Evolutionary conservation across 768 basidiomycete species (phyloP), one percentile per base, ranked within the genome.

Genomic region (Pilatotrama ljubarskyi): DNA sequence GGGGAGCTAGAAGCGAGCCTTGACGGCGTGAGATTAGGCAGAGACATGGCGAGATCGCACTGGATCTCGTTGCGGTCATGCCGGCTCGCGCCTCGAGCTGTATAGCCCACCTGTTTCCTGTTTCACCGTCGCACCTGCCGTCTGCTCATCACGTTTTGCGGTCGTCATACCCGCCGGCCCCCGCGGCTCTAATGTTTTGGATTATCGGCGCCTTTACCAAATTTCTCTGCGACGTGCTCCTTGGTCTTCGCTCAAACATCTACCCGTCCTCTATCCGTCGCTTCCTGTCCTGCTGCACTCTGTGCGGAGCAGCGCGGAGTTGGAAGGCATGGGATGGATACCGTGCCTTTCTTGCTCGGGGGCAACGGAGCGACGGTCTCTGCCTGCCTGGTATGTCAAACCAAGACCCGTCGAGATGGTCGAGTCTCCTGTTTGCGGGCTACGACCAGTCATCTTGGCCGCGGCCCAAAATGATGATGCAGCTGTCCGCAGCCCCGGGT

Each of bases 121-220:
- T 56, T 56, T 56, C 55, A 56, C 55, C 47, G 46, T 57, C 55
- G 55, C 55, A 49, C 49, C 55, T 47, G 55, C 55, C 55, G 29
- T 18, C 22, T 17, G 37, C 47, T 42, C 55, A 57, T 57, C 55
- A 57, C 38, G 55, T 57, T 57, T 57, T 57, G 55, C 55, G 55
- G 55, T 57, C 55, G 55, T 42, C 55, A 57, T 57, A 41, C 43
- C 46, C 55, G 38, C 42, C 41, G 38, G 29, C 17, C 47, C 10
- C 47, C 13, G 25, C 47, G 55, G 55, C 47, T 49, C 54, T 41
- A 49, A 38, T 42, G 55, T 50, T 57, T 49, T 57, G 44, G 24
- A 25, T 7, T 57, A 37, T 49, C 55, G 38, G 37, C 55, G 55
- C 47, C 29, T 22, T 49, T 49, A 57, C 38, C 47, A 14, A 41